Percentiles rank a stretch among this genome's conserved stretches.
Evolutionary conservation across 768 basidiomycete species (phyloP).

Genomic region (Pleurotus tuber-regium): DNA sequence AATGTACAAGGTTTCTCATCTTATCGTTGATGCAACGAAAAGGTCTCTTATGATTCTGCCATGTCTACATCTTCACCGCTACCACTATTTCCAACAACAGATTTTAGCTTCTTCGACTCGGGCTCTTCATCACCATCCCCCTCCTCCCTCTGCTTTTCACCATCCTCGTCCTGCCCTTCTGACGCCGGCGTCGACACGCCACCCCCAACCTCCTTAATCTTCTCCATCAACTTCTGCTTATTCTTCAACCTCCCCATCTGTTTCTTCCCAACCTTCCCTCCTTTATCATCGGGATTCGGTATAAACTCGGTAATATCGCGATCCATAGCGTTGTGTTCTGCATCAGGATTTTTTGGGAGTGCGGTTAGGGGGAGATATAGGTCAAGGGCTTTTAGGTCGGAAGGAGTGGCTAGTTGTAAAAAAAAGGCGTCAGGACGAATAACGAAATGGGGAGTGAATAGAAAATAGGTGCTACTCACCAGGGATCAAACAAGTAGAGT

Average conservation of each 20-base stretch:
- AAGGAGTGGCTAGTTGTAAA: constrained; percentile 37
- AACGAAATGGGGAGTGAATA: too few species aligned
- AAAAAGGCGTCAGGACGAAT: neutral
- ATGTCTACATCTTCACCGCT: constrained; percentile 20
- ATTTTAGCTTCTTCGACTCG: constrained; percentile 33
- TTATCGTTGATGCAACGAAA: neutral
- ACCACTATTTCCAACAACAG: constrained; percentile 24
- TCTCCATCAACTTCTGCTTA: constrained; percentile 43
- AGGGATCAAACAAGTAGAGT: constrained; percentile 38
- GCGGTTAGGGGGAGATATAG: constrained; percentile 56
- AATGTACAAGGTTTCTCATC: too few species aligned
- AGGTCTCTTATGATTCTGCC: constrained; percentile 16
- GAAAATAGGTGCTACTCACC: constrained; percentile 35
- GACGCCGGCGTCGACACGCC: neutral
- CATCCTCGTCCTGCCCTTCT: neutral
- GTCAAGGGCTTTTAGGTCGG: constrained; percentile 52
- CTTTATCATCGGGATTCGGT: constrained; percentile 10
- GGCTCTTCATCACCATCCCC: constrained; percentile 25
- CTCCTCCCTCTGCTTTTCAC: neutral
- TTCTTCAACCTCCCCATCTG: constrained; percentile 49
- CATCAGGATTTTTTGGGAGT: constrained; percentile 58
- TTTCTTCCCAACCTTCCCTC: constrained; percentile 38
- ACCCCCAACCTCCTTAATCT: constrained; percentile 22
- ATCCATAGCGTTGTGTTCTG: constrained; percentile 40
- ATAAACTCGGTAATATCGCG: constrained; percentile 22